Evolutionary conservation across 768 basidiomycete species (phyloP).

Genomic region (Pleurotus cornucopiae): DNA sequence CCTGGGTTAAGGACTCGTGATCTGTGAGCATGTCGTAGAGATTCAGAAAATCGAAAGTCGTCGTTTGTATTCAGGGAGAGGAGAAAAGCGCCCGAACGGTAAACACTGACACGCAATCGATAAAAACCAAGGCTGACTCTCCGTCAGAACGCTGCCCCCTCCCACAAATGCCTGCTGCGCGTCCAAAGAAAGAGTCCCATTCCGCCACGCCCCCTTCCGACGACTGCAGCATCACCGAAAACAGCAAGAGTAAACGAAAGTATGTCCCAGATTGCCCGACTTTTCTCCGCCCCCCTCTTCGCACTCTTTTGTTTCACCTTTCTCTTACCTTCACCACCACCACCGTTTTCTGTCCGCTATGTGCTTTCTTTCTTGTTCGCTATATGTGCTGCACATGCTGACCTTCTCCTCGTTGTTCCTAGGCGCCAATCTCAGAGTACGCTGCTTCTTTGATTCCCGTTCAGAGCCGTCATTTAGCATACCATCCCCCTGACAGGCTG

Average conservation of each 20-base stretch:
- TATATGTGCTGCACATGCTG: slow-evolving; percentile 18
- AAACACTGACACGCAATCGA: slow-evolving; percentile 32
- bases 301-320: slow-evolving; percentile 32
- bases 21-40: slow-evolving; percentile 26
- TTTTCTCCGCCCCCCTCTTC: slow-evolving; percentile 48
- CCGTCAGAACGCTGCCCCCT: slow-evolving; percentile 23
- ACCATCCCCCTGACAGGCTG: slow-evolving; percentile 48
- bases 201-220: slow-evolving; percentile 65
- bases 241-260: slow-evolving; percentile 78
- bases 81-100: slow-evolving; percentile 33
- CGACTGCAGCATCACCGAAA: slow-evolving; percentile 58
- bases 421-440: slow-evolving; percentile 86
- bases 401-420: slow-evolving; percentile 25
- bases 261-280: slow-evolving; percentile 51
- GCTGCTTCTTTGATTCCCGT: slow-evolving; percentile 22
- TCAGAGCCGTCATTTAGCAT: slow-evolving; percentile 14
- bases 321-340: slow-evolving; percentile 34
- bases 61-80: slow-evolving; percentile 30
- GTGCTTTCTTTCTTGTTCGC: too few species aligned
- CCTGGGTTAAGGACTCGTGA: slow-evolving; percentile 36
- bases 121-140: slow-evolving; percentile 16
- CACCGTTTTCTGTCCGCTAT: slow-evolving; percentile 17
- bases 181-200: slow-evolving; percentile 61
- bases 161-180: slow-evolving; percentile 58
- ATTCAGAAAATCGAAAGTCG: slow-evolving; percentile 25